These are phyloP conservation scores for Pilasporangium apinafurcum DNA, from an alignment of 352 stramenopile genomes.

Conservation along the genomic window DNA sequence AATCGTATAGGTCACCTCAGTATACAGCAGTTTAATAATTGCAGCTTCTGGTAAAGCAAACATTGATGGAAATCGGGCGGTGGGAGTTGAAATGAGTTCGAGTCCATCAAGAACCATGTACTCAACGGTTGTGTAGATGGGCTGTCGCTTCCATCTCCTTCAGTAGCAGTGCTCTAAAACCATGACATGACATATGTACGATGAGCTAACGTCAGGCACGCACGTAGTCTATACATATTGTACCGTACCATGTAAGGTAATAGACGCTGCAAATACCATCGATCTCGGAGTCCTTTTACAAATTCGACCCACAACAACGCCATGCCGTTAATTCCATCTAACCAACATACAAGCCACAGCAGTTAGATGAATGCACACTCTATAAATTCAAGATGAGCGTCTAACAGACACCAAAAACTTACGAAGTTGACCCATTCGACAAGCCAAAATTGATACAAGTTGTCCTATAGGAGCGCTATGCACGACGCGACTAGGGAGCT, in stretches of 20 bases:
- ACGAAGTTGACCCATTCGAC: slow-evolving; percentile 66
- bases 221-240: background rate
- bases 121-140: slow-evolving; percentile 31
- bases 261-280: slow-evolving; percentile 57
- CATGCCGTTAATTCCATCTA: slow-evolving; percentile 72
- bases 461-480: slow-evolving; percentile 58
- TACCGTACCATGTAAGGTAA: slow-evolving; percentile 63
- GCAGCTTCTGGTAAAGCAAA: slow-evolving; percentile 74
- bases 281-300: slow-evolving; percentile 64
- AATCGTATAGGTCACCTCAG: slow-evolving; percentile 23
- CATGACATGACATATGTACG: background rate
- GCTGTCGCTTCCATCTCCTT: slow-evolving; percentile 12
- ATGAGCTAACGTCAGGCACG: background rate
- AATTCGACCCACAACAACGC: slow-evolving; percentile 81
- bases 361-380: too few relatives aligned
- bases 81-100: slow-evolving; percentile 36
- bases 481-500: slow-evolving; percentile 1
- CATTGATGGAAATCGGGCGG: slow-evolving; percentile 65
- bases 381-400: slow-evolving; percentile 4
- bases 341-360: background rate
- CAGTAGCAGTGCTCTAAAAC: slow-evolving; percentile 23
- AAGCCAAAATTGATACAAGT: slow-evolving; percentile 61
- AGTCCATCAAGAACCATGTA: slow-evolving; percentile 47
- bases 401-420: slow-evolving; percentile 8
- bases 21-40: slow-evolving; percentile 78